Base-by-base conservation (phyloP, 345 rosid genomes). In the Trapa incisa region DNA sequence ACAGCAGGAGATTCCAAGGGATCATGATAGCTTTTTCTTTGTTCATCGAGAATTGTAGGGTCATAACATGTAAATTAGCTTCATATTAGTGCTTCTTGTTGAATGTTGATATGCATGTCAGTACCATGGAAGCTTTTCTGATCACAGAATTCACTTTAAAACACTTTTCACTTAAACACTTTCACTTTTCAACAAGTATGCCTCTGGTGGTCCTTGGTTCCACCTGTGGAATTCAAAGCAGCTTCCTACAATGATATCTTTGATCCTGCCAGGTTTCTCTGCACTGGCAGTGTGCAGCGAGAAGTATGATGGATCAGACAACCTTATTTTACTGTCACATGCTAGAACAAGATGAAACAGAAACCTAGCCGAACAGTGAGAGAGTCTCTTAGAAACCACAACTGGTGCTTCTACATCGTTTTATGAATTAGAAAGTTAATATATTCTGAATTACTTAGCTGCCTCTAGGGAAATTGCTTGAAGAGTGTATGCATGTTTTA, bases 301-400 rank as follows among this genome's bases (percentile, higher is more conserved):
- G 92, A 90, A 93, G 97, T 93, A 84, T 90, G 89, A 90, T 81
- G 92, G 94, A 88, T 93, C 92, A 65, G n/a, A 93, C 96, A 90
- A 52, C 70, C 67, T 69, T 53, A 12, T 48, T 36, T 43, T 22
- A 15, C 33, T 54, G 33, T n/a, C 60, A 17, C 48, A 45, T 45
- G 48, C 48, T 13, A 11, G 48, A 11, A 7, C 8, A 11, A 45
- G 0, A 13, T 11, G 0, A 11, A 1, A 41, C 12, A 45, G 8
- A 45, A 45, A 45, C 11, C 48, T 11, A 45, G 11, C 48, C 11
- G 8, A 45, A 45, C 13, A 45, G 9, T 45, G 48, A 45, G 9
- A 4, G 13, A 7, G 43, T 45, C 48, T 45, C 48, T 45, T 13
- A 45, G 48, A 7, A 45, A 11, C 48, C 48, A 0, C 48, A 45